Evolutionary conservation across 2,329 filamentous ascomycete genomes (phyloP), one percentile per base, ranked within the genome.

Genomic region (Endothia cerciana): DNA sequence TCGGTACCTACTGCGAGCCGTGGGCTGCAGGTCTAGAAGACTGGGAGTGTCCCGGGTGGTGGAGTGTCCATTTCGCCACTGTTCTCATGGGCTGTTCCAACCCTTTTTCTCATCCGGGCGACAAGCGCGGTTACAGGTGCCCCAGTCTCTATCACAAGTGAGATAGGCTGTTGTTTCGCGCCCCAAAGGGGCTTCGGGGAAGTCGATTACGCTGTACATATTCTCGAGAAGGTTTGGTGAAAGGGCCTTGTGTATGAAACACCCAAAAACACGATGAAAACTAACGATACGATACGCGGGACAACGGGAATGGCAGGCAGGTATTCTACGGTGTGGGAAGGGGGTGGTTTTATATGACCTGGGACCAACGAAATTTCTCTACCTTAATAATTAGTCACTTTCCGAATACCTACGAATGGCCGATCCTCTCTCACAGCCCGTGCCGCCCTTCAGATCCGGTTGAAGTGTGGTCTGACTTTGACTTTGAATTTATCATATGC

Each of bases 241-340:
- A 33, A n/a, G 2, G 13, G 51, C 4, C 19, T 8, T n/a, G 7
- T 22, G 3, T 25, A 51, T 8, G 25, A 4, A 28, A 51, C 25
- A 4, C 22, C 47, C 3, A 3, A 28, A 28, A 13, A 28, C 22
- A 30, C 17, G 1, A 55, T 36, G 51, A 55, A 30, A n/a, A 55
- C 17, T 17, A 55, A 33, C 30, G 51, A 55, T 36, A 55, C 19
- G 51, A 36, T 17, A 55, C 15, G 17, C 28, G 11, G 28, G 17
- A 55, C 49, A 36, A 55, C 51, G 51, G 8, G 17, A 55, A 28
- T 13, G 51, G 51, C 51, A 55, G 51, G 51, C 30, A 36, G 30
- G 30, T 36, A 3, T 36, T 36, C 17, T 55, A n/a, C 15, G 51
- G 51, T 17, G 30, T 36, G 51, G 28, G 51, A 36, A 36, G 13